Evolutionary conservation across 148 eudicot species (phyloP), one percentile per base, ranked within the genome.

Genomic region (Vaccinium myrtillus): DNA sequence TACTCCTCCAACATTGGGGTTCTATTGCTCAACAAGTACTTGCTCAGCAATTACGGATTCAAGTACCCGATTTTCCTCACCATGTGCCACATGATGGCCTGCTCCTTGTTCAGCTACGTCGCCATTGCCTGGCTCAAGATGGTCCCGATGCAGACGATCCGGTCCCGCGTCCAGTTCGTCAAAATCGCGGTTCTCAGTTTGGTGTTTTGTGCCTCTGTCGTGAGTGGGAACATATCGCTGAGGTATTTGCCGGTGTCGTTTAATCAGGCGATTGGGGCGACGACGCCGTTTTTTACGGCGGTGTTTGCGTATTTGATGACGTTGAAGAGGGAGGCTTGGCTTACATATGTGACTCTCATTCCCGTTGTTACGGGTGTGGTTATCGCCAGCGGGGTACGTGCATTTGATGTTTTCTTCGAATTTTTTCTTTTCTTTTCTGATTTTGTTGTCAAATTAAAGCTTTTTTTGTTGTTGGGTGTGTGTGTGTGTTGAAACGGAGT

Each of bases 61-160:
- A 92, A 90, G 54, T 95, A 93, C 90, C 98, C 98, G 77, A 95
- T 95, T 39, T 95, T 95, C 86, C 88, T 95, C 25, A 95, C 98
- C 36, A 93, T 95, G 98, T 95, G 98, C 74, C 98, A 95, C 83
- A 95, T 95, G 98, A 91, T 93, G 5, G 98, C 98, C 16, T 95
- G 98, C 79, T 88, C 98, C 13, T 85, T 95, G 85, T 86, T 95
- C n/a, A 93, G 96, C 86, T 95, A 95, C 89, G 86, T 95, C 59
- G 98, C 95, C 8, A 93, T 95, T 23, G 98, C 95, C 18, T 95
- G 98, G 98, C 83, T 95, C 92, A 92, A 92, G 91, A 85, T 95
- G 90, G 98, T 95, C 0, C 98, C 98, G 1, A 88, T 95, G 94
- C 98, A 95, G 89, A 89, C 96, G 0, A 90, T 95, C 67, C 90